Base-by-base conservation (phyloP, 1,284 basidiomycete genomes). In the Volvariella surrecta region DNA sequence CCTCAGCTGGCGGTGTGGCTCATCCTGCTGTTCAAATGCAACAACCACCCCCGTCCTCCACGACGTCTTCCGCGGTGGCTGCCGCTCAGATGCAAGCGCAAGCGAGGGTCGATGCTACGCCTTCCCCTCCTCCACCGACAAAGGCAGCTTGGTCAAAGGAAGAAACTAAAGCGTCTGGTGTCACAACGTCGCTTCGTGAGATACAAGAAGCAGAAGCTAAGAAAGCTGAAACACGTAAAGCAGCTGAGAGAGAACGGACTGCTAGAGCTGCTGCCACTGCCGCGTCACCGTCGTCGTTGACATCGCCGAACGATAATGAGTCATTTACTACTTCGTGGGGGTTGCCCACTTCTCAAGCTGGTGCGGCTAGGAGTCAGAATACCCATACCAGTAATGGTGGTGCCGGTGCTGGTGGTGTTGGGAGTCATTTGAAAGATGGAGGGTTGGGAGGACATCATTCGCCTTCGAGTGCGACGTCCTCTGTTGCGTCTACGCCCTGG, bases 141-240 rank as follows among this genome's bases (percentile, higher is more conserved):
- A 81, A 78, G 54, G 58, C 70, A 13, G 73, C 73, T 3, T 87
- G 83, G 81, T 65, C 67, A 15, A 75, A 71, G 46, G 78, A 79
- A 32, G 82, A 86, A 30, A 77, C 74, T 57, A 79, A 76, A 58
- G 58, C 64, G 21, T 71, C 71, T 51, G 51, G 62, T 6, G 54
- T 67, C 0, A 59, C 64, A 15, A 68, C 81, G 20, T 89, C 87
- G 51, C 68, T 99, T 41, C 82, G 93, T 45, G 92, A 98, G 54
- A 99, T 99, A 46, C 96, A 99, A 61, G 92, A 96, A 54, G 83
- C 85, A 1, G 96, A 99, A 64, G 80, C 79, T 11, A 90, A 80
- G 62, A 83, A 82, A 55, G 73, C 77, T 1, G 91, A 92, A 52
- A 76, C 75, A 22, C 81, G 84, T 51, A 85, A 80, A 52, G 76